phyloP scores from a whole-genome alignment of 306 rosid species.

The Medicago lupulina region DNA sequence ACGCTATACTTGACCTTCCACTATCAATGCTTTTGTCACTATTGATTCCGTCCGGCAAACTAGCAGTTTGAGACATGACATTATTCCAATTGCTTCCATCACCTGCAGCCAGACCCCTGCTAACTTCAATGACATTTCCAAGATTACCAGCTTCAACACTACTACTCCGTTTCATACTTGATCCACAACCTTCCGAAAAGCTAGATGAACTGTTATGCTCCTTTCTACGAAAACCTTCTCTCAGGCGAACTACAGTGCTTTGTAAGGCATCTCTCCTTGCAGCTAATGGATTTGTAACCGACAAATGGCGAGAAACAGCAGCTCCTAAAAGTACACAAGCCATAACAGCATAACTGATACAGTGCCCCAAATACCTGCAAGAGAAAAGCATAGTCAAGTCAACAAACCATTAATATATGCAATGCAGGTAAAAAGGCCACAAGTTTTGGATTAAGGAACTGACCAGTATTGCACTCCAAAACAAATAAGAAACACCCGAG shows the following conservation, averaged over 20 bases:
- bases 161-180: constrained; percentile 98
- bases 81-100: constrained; percentile 88
- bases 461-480: constrained; percentile 98
- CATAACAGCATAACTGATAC: constrained; percentile 97
- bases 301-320: constrained; percentile 94
- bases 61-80: constrained; percentile 63
- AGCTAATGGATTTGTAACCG: constrained; percentile 85
- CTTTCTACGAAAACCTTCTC: constrained; percentile 96
- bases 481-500: constrained; percentile 97
- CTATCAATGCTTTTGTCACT: constrained; percentile 98
- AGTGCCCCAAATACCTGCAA: constrained; percentile 95
- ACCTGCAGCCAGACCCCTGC: constrained; percentile 61
- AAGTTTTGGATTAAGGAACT: constrained; percentile 44
- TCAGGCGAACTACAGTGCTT: constrained; percentile 93
- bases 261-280: constrained; percentile 99
- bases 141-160: constrained; percentile 91
- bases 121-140: constrained; percentile 74
- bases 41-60: constrained; percentile 85
- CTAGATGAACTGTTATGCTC: constrained; percentile 97
- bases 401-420: constrained; percentile 44
- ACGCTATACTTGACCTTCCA: constrained; percentile 95
- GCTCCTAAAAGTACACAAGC: constrained; percentile 94
- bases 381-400: constrained; percentile 32
- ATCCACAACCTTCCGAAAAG: constrained; percentile 98
- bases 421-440: constrained; percentile 1